Base-by-base conservation (phyloP, 2,329 filamentous ascomycete genomes). In the Dothidotthia symphoricarpi region DNA sequence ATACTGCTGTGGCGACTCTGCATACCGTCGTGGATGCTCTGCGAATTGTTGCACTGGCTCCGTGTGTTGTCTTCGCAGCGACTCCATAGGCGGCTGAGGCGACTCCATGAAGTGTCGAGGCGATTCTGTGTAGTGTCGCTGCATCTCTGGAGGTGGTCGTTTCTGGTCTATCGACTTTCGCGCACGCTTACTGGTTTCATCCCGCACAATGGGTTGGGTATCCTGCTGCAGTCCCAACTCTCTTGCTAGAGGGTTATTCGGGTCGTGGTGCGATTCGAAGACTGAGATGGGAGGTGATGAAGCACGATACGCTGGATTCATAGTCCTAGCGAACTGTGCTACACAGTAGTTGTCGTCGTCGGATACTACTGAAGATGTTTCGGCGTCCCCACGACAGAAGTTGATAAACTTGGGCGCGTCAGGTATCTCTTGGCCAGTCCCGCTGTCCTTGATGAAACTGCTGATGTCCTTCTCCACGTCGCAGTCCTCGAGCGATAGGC, bases 341-440 rank as follows among this genome's bases (percentile, higher is more conserved):
- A 98, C 88, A 0, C 89, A 95, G 63, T 95, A 98, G 53, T 78
- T 82, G 4, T 90, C 88, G 48, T 95, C 90, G 15, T 95, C 89
- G 0, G 87, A 91, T 9, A 78, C 75, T 47, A 93, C 88, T 1
- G 91, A 96, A 51, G 82, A 81, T 25, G 80, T 82, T 54, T 98
- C 93, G 37, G 77, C 76, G 63, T 95, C 90, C 12, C 91, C 93
- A 9, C 93, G 85, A 65, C 88, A 94, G 67, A 97, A 98, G 73
- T 98, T 96, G 80, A 98, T 96, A 67, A 96, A 98, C 67, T 89
- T 96, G 28, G 93, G 93, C 16, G 93, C 82, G 65, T 96, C 93
- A 1, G 93, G 94, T 31, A 98, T 98, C 66, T 98, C 94, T 67
- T 97, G 91, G 4, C 93, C 90, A 3, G 93, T 98, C 15, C 91